phyloP scores from a whole-genome alignment of 139 green algal genomes.

The Microglena sp. region DNA sequence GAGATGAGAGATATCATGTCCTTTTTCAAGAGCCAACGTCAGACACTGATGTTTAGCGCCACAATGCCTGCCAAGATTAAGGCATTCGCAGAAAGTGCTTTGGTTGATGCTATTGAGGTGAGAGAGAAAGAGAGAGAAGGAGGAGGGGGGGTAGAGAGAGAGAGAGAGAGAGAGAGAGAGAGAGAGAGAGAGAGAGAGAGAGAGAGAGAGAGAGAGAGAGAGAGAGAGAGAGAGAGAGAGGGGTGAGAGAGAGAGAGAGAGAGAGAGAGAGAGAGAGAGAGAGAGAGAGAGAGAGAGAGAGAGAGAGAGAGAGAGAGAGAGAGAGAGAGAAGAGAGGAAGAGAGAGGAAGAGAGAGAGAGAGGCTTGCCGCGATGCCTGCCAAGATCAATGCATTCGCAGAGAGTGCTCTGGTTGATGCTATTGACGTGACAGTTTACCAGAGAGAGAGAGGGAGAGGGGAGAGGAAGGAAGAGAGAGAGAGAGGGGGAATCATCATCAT shows the following conservation, averaged over 20 bases:
- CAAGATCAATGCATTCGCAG: not conserved
- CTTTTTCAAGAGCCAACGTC: slow-evolving; percentile 79
- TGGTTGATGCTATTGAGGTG: slow-evolving; percentile 81
- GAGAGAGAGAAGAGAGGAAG: not conserved
- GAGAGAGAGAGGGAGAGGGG: not conserved
- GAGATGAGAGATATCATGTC: slow-evolving; percentile 68
- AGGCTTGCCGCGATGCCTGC: not conserved
- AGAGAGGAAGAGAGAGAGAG: not conserved
- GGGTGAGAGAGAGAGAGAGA: too few species aligned
- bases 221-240: not conserved
- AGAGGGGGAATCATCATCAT: not conserved
- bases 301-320: too few species aligned
- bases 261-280: not conserved
- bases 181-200: not conserved
- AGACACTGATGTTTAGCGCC: slow-evolving; percentile 96
- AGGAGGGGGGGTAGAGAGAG: not conserved
- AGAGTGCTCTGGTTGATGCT: too few species aligned
- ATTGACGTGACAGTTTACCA: not conserved
- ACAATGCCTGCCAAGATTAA: slow-evolving; percentile 99
- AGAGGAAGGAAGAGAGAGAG: not conserved
- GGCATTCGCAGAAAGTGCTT: slow-evolving; percentile 88
- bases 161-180: not conserved
- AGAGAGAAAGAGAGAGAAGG: not conserved
- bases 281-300: not conserved
- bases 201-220: not conserved